Evolutionary conservation across 176 grass and related monocot species (phyloP).

Genomic region (Zea mays): DNA sequence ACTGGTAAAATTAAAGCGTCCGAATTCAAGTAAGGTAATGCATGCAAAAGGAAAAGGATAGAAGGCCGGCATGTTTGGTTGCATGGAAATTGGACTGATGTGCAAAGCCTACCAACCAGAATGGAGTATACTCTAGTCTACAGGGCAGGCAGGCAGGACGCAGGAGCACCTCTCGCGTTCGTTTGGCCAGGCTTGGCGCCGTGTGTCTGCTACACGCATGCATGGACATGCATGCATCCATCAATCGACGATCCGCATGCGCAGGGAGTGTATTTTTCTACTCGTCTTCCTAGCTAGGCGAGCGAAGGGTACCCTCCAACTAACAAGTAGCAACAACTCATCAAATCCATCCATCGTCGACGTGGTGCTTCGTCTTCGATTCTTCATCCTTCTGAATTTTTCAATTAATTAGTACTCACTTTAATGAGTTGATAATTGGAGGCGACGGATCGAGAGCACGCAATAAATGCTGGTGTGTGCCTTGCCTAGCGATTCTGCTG

Average conservation of each 20-base stretch:
- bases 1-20: not conserved
- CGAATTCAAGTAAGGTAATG: not conserved
- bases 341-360: not conserved
- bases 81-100: slow-evolving; percentile 34
- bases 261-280: slow-evolving; percentile 44
- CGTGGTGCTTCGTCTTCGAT: not conserved
- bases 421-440: not conserved
- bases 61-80: not conserved
- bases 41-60: not conserved
- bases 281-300: not conserved
- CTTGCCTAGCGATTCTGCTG: slow-evolving; percentile 23
- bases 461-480: slow-evolving; percentile 28
- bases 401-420: not conserved
- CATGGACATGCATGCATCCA: slow-evolving; percentile 30
- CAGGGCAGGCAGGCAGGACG: not conserved
- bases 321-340: slow-evolving; percentile 15
- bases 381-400: not conserved
- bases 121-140: not conserved
- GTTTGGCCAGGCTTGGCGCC: slow-evolving; percentile 21
- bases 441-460: slow-evolving; percentile 18
- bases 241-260: slow-evolving; percentile 22
- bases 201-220: slow-evolving; percentile 22
- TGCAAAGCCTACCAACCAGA: slow-evolving; percentile 36
- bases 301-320: slow-evolving; percentile 43
- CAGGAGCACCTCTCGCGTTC: slow-evolving; percentile 28